Conservation (phyloP, 257 asterid species). For the Nicotiana otophora region DNA sequence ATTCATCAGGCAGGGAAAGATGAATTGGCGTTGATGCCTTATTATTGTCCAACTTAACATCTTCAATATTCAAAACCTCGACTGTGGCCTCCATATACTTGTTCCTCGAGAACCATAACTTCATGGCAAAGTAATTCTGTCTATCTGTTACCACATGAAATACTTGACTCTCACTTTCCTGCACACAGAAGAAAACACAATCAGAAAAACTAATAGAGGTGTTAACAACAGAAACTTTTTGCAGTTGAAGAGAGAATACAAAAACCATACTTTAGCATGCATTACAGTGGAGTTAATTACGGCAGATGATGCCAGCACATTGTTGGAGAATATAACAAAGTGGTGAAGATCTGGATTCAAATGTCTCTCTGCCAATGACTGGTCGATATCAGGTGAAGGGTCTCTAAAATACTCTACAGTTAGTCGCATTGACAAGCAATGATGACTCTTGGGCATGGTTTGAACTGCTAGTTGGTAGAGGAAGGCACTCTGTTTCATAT, state of each 20-base stretch:
- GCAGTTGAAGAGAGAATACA: slow-evolving; percentile 10
- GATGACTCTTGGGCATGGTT: slow-evolving; percentile 96
- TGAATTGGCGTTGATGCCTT: slow-evolving; percentile 38
- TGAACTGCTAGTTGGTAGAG: slow-evolving; percentile 94
- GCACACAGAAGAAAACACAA: slow-evolving; percentile 25
- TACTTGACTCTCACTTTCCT: slow-evolving; percentile 75
- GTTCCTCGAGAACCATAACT: slow-evolving; percentile 66
- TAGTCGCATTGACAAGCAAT: slow-evolving; percentile 86
- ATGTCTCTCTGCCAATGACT: slow-evolving; percentile 43
- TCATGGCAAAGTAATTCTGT: slow-evolving; percentile 88
- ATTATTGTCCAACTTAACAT: slow-evolving; percentile 45
- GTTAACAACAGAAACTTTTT: slow-evolving; percentile 7
- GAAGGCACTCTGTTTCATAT: slow-evolving; percentile 96
- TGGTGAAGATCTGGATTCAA: slow-evolving; percentile 69
- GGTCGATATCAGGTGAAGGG: slow-evolving; percentile 45
- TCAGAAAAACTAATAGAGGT: slow-evolving; percentile 15
- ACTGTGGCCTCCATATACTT: slow-evolving; percentile 72
- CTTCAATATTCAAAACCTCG: slow-evolving; percentile 85
- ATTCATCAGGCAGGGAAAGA: slow-evolving; percentile 83
- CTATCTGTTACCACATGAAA: slow-evolving; percentile 88
- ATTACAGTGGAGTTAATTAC: slow-evolving; percentile 79
- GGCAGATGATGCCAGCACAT: slow-evolving; percentile 80
- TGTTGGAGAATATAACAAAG: slow-evolving; percentile 76
- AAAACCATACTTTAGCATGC: slow-evolving; percentile 61
- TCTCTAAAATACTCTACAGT: slow-evolving; percentile 88